Conservation (phyloP, 345 rosid genomes). For the Carallia pectinifolia region DNA sequence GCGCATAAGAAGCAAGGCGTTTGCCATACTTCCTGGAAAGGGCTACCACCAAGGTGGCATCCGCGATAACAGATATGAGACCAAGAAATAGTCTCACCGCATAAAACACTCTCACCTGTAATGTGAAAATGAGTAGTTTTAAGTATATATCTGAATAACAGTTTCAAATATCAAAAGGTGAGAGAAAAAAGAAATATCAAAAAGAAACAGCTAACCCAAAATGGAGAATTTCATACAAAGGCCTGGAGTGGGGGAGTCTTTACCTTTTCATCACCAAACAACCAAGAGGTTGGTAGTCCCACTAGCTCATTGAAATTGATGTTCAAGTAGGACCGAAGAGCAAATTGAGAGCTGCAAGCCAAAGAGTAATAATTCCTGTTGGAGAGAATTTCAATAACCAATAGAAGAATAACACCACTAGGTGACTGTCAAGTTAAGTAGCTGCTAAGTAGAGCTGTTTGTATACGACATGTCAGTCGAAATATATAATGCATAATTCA, state of each 20-base stretch:
- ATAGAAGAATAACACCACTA: no score
- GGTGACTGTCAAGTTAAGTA: no score
- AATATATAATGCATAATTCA: no score
- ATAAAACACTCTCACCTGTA: constrained; percentile 84
- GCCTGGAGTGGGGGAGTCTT: constrained; percentile 15
- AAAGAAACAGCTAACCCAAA: background rate
- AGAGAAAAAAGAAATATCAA: background rate
- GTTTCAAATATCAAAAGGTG: background rate
- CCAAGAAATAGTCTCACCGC: constrained; percentile 95
- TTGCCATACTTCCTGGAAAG: constrained; percentile 89
- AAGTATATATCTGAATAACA: background rate
- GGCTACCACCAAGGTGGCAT: constrained; percentile 81
- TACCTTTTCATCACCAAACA: constrained; percentile 83
- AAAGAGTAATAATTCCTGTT: background rate
- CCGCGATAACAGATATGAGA: constrained; percentile 69
- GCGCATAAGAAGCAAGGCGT: constrained; percentile 83
- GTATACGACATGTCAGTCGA: no score
- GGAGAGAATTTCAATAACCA: background rate
- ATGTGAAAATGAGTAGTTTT: background rate
- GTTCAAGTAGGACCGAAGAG: constrained; percentile 87
- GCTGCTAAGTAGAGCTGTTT: no score
- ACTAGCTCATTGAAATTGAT: constrained; percentile 73
- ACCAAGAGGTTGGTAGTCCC: constrained; percentile 79
- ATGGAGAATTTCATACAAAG: constrained; percentile 8
- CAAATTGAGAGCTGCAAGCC: constrained; percentile 77